Evolutionary conservation across 768 basidiomycete species (phyloP).

Genomic region (Tephrocybe rancida): DNA sequence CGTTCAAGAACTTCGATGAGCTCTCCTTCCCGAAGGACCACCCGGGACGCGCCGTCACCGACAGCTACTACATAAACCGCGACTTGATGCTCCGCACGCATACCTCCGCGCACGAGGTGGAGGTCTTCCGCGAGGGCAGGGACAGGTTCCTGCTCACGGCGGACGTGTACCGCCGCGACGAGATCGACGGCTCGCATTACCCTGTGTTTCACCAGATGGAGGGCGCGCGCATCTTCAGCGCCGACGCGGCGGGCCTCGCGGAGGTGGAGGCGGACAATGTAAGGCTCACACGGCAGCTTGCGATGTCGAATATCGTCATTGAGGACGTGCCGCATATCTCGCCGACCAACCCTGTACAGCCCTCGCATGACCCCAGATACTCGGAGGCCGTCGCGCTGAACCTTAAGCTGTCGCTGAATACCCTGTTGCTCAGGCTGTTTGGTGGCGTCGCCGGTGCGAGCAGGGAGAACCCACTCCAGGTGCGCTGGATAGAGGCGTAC

Average conservation of each 20-base stretch:
- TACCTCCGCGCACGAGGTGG: conserved; percentile 98
- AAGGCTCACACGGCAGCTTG: conserved; percentile 58
- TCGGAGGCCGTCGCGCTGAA: conserved; percentile 80
- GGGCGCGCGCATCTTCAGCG: conserved; percentile 81
- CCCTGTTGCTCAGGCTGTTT: conserved; percentile 82
- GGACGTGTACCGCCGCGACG: conserved; percentile 97
- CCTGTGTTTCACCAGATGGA: conserved; percentile 99
- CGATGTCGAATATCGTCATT: conserved; percentile 77
- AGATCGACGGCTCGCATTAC: conserved; percentile 96
- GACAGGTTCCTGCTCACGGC: conserved; percentile 91
- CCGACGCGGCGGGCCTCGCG: conserved; percentile 55
- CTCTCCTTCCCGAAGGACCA: conserved; percentile 94
- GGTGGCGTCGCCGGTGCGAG: conserved; percentile 54
- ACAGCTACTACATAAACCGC: conserved; percentile 95
- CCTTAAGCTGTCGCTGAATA: conserved; percentile 88
- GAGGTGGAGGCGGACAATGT: conserved; percentile 75
- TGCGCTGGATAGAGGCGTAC: conserved; percentile 97
- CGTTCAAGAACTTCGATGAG: conserved; percentile 93
- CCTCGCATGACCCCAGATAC: conserved; percentile 70
- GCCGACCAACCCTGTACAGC: conserved; percentile 79
- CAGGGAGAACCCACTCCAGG: conserved; percentile 71
- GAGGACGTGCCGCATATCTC: conserved; percentile 82
- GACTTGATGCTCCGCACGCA: conserved; percentile 94
- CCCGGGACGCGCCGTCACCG: conserved; percentile 86
- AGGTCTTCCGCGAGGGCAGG: conserved; percentile 76